Conservation (phyloP, 768 basidiomycete genomes). For the Lepiota brunneoincarnata region DNA sequence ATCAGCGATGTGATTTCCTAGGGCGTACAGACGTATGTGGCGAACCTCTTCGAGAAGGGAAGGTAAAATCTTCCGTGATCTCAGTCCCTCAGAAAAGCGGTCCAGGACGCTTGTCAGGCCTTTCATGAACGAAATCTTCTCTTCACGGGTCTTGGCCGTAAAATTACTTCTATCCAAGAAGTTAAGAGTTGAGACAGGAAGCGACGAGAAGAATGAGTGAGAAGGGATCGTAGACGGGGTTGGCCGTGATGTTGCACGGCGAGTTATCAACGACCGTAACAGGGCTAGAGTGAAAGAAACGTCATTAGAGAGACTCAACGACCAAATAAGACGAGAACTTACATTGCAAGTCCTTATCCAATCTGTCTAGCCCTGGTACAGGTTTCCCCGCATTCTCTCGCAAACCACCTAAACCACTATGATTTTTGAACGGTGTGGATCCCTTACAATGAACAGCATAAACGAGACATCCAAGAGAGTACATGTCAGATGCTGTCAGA, state of each 20-base stretch:
- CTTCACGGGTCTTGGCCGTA: constrained; percentile 89
- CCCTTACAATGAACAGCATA: constrained; percentile 91
- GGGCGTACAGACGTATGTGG: neutral
- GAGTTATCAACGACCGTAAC: constrained; percentile 76
- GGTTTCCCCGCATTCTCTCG: constrained; percentile 69
- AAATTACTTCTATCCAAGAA: constrained; percentile 96
- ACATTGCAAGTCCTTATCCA: constrained; percentile 79
- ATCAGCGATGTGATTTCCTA: neutral
- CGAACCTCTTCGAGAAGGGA: constrained; percentile 88
- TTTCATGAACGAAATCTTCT: constrained; percentile 95
- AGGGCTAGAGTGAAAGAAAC: constrained; percentile 56
- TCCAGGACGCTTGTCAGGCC: constrained; percentile 79
- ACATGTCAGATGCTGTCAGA: constrained; percentile 88
- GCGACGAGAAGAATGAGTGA: constrained; percentile 90
- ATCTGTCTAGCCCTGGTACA: constrained; percentile 55
- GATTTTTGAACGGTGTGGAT: constrained; percentile 83
- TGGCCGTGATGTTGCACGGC: constrained; percentile 69
- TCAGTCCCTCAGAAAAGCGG: constrained; percentile 84
- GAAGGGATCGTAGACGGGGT: constrained; percentile 78
- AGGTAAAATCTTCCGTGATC: constrained; percentile 86
- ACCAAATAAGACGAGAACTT: constrained; percentile 11
- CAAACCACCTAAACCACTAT: constrained; percentile 67
- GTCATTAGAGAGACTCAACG: neutral
- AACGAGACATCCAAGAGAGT: constrained; percentile 86
- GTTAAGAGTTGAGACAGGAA: constrained; percentile 93